Conservation (phyloP, 345 rosid species). For the Conringia planisiliqua region DNA sequence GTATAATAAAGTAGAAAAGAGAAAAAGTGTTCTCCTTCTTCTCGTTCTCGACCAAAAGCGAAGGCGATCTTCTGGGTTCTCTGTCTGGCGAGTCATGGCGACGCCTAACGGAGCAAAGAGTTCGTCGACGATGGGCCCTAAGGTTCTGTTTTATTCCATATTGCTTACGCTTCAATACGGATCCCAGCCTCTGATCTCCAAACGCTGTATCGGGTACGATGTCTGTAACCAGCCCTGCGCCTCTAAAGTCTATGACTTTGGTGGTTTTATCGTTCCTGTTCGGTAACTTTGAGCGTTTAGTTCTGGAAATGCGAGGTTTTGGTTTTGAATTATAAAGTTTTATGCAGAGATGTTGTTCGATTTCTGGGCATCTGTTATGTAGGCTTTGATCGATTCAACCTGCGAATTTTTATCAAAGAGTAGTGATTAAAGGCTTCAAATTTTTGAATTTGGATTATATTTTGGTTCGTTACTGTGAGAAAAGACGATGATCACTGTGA, state of each 20-base stretch:
- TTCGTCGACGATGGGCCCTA: constrained; percentile 35
- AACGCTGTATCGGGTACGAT: constrained; percentile 69
- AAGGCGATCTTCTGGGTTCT: constrained; percentile 8
- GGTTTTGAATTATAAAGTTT: neutral
- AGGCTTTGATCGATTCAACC: neutral
- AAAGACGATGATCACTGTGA: neutral
- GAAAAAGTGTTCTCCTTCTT: neutral
- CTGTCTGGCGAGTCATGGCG: constrained; percentile 40
- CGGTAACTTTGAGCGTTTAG: neutral
- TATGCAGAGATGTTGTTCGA: neutral
- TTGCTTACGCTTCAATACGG: constrained; percentile 88
- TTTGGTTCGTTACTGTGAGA: constrained; percentile 4
- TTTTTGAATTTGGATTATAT: neutral
- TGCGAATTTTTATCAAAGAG: neutral
- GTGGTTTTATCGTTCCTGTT: neutral
- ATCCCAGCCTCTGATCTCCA: constrained; percentile 92
- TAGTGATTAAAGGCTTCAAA: neutral
- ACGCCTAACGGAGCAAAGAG: constrained; percentile 26
- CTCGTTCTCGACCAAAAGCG: neutral
- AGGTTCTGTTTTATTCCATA: constrained; percentile 64
- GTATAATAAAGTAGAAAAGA: neutral
- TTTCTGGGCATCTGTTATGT: neutral
- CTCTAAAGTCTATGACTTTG: neutral
- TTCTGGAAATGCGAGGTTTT: neutral
- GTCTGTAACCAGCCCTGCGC: neutral